These are phyloP conservation scores for Neltuma alba DNA, from an alignment of 306 rosid genomes.

Conservation along the genomic window DNA sequence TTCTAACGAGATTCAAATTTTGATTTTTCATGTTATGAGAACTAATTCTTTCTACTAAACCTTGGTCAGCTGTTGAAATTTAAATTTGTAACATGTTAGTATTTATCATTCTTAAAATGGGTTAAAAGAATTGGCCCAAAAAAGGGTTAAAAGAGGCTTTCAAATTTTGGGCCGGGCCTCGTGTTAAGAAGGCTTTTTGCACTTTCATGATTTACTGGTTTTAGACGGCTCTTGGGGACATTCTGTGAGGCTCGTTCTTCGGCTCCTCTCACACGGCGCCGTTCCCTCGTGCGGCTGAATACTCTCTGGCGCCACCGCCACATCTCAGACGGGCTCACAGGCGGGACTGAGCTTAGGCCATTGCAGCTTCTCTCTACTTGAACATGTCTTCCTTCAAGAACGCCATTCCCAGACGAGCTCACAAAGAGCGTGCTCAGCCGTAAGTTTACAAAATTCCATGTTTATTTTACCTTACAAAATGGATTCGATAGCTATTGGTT, in stretches of 20 bases:
- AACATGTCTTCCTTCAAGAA: slow-evolving; percentile 81
- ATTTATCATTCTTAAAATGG: too few species aligned
- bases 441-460: slow-evolving; percentile 35
- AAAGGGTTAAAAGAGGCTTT: not conserved
- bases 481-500: not conserved
- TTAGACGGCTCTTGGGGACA: too few species aligned
- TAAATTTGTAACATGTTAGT: too few species aligned
- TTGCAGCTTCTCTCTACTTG: not conserved
- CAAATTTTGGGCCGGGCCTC: not conserved
- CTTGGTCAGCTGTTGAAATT: too few species aligned
- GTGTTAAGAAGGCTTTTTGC: too few species aligned
- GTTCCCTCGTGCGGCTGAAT: not conserved
- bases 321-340: too few species aligned
- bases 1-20: too few species aligned
- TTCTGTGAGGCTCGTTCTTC: not conserved
- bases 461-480: not conserved
- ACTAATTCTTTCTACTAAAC: too few species aligned
- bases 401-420: slow-evolving; percentile 71
- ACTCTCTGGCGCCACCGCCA: not conserved
- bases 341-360: too few species aligned
- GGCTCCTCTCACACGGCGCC: not conserved
- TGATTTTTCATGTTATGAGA: too few species aligned
- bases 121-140: too few species aligned
- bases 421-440: slow-evolving; percentile 89
- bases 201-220: too few species aligned